Evolutionary conservation across 2,329 filamentous ascomycete species (phyloP).

Genomic region (Penicillium expansum): DNA sequence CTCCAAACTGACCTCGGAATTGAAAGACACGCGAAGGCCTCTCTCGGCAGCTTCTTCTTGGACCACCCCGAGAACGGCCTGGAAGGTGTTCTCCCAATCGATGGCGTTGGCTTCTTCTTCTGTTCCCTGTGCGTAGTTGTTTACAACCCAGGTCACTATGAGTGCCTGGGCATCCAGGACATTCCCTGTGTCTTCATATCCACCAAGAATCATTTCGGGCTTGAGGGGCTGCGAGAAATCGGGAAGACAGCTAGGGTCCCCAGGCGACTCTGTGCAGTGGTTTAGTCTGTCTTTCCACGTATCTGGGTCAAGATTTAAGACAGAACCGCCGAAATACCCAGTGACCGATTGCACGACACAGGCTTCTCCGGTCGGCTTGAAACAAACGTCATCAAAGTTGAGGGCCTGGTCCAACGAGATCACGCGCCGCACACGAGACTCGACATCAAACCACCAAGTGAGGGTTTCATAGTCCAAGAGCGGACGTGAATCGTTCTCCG

Average conservation of each 20-base stretch:
- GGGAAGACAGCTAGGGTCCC: conserved; percentile 70
- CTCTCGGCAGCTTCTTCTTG: conserved; percentile 75
- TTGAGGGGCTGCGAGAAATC: conserved; percentile 86
- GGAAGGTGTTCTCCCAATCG: conserved; percentile 84
- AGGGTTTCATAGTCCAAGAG: conserved; percentile 87
- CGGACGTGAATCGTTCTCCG: conserved; percentile 61
- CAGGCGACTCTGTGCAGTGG: conserved; percentile 74
- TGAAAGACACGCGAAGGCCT: conserved; percentile 87
- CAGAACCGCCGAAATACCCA: conserved; percentile 75
- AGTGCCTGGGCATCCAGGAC: conserved; percentile 74
- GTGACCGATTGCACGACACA: conserved; percentile 94
- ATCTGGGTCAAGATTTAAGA: conserved; percentile 58
- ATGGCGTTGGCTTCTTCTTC: conserved; percentile 69
- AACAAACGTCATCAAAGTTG: conserved; percentile 80
- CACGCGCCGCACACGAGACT: conserved; percentile 70
- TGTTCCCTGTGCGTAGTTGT: conserved; percentile 75
- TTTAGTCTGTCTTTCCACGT: conserved; percentile 71
- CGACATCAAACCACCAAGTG: conserved; percentile 90
- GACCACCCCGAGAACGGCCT: conserved; percentile 68
- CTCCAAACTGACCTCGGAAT: conserved; percentile 89
- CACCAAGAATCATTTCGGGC: conserved; percentile 80
- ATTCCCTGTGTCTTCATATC: conserved; percentile 63
- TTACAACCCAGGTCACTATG: conserved; percentile 91
- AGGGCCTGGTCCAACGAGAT: conserved; percentile 67
- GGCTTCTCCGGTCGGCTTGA: conserved; percentile 84